A percentile compares a stretch with the other conserved stretches of the same genome.
These are phyloP conservation scores for Verticillium isaacii DNA, from an alignment of 2,329 filamentous ascomycete genomes.

Conservation along the genomic window DNA sequence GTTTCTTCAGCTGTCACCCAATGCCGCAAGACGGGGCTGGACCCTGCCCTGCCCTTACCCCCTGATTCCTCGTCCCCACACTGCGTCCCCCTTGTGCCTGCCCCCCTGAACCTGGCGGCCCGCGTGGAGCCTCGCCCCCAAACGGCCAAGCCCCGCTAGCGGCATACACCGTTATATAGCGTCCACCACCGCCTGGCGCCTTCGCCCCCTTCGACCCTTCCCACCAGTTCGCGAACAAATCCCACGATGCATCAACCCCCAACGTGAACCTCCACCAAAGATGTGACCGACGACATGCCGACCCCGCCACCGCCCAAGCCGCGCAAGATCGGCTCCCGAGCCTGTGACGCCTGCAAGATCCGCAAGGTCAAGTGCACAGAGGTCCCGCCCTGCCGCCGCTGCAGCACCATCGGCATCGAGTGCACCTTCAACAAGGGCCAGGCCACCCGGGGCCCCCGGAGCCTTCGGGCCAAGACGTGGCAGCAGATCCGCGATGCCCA, in stretches of 20 bases:
- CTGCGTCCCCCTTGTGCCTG: background rate
- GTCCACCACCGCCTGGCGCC: background rate
- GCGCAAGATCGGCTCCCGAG: conserved; percentile 31
- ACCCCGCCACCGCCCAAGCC: conserved; percentile 3
- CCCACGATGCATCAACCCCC: too few relatives aligned
- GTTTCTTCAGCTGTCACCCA: background rate
- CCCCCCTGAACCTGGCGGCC: background rate
- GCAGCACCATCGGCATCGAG: conserved; percentile 35
- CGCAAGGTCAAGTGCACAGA: conserved; percentile 48
- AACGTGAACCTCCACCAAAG: background rate
- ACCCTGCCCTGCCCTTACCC: background rate
- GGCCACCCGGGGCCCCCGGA: conserved; percentile 39
- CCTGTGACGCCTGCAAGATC: conserved; percentile 48
- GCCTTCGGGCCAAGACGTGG: conserved; percentile 38
- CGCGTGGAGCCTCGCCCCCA: background rate
- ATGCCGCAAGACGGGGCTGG: background rate
- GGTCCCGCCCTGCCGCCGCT: conserved; percentile 39
- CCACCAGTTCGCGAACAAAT: background rate
- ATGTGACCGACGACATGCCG: conserved; percentile 8
- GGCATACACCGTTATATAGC: background rate
- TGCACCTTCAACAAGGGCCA: conserved; percentile 45
- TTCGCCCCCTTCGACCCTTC: background rate
- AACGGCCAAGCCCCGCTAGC: background rate
- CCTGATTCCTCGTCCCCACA: background rate
- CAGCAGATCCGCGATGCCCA: conserved; percentile 32